phyloP scores from a whole-genome alignment of 495 filamentous ascomycete genomes.

The Neurospora sp. region DNA sequence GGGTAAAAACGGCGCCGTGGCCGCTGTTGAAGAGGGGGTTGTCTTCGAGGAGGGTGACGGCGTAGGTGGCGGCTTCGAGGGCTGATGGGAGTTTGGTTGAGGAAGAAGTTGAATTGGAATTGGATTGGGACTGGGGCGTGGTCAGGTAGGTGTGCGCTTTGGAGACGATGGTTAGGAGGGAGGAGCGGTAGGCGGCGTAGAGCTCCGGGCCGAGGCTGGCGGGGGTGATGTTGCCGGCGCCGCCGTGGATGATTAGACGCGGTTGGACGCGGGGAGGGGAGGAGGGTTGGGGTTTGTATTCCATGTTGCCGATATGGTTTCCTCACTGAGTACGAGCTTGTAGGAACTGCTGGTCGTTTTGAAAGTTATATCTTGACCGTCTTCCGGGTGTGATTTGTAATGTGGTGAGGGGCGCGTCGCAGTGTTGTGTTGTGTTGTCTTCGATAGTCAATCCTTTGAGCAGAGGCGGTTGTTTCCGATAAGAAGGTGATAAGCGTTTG shows the following conservation, averaged over 20 bases:
- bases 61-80: constrained; percentile 63
- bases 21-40: constrained; percentile 79
- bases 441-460: neutral
- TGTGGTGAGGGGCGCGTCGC: neutral
- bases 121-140: constrained; percentile 8
- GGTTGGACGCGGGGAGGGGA: constrained; percentile 30
- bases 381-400: neutral
- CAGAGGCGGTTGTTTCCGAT: neutral
- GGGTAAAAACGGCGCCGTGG: constrained; percentile 78
- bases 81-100: constrained; percentile 33
- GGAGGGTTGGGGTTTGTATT: constrained; percentile 17
- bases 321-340: no score
- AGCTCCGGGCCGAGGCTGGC: constrained; percentile 51
- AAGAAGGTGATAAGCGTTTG: neutral
- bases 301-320: constrained; percentile 9
- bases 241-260: constrained; percentile 78
- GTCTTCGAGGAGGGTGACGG: constrained; percentile 69
- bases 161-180: constrained; percentile 51
- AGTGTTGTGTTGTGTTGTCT: neutral
- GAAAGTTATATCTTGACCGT: neutral
- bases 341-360: no score
- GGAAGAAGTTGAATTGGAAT: neutral
- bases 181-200: constrained; percentile 49
- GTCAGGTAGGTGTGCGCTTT: constrained; percentile 28
- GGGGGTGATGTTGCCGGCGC: constrained; percentile 70